phyloP scores from a whole-genome alignment of 2,329 filamentous ascomycete genomes.

The Dactylellina drechsleri region DNA sequence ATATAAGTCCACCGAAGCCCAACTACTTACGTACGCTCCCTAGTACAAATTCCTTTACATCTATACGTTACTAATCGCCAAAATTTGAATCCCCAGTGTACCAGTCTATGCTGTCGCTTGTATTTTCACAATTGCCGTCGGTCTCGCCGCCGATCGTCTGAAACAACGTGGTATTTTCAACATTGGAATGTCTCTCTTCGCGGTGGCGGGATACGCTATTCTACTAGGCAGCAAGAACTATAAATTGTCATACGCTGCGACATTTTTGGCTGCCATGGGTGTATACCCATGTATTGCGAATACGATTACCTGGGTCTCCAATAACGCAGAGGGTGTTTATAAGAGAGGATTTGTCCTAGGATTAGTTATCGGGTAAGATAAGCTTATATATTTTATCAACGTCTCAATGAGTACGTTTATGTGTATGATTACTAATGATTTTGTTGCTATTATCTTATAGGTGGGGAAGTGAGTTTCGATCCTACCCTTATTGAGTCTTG shows the following conservation, averaged over 20 bases:
- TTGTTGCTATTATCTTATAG: conserved; percentile 4
- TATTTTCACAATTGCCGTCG: conserved; percentile 74
- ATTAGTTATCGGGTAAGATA: conserved; percentile 74
- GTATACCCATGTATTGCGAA: conserved; percentile 90
- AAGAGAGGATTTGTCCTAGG: conserved; percentile 89
- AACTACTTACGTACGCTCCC: conserved; percentile 71
- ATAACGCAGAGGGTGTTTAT: conserved; percentile 90
- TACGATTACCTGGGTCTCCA: conserved; percentile 86
- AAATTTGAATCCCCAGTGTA: conserved; percentile 13
- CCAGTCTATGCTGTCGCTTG: conserved; percentile 80
- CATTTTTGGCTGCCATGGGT: conserved; percentile 83
- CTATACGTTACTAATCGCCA: not conserved
- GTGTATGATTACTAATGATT: not conserved
- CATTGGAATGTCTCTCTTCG: conserved; percentile 75
- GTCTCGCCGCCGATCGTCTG: conserved; percentile 80
- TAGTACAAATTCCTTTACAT: conserved; percentile 60
- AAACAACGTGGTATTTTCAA: conserved; percentile 81
- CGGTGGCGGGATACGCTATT: conserved; percentile 81
- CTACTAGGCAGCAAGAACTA: conserved; percentile 73
- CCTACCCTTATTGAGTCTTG: too few species aligned
- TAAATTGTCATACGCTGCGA: conserved; percentile 80
- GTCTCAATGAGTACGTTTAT: not conserved
- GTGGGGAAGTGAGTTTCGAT: conserved; percentile 34
- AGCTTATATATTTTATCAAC: conserved; percentile 33
- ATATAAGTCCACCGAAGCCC: conserved; percentile 71